Base-by-base conservation (phyloP, 2,329 filamentous ascomycete genomes). In the Talaromyces atroroseus region DNA sequence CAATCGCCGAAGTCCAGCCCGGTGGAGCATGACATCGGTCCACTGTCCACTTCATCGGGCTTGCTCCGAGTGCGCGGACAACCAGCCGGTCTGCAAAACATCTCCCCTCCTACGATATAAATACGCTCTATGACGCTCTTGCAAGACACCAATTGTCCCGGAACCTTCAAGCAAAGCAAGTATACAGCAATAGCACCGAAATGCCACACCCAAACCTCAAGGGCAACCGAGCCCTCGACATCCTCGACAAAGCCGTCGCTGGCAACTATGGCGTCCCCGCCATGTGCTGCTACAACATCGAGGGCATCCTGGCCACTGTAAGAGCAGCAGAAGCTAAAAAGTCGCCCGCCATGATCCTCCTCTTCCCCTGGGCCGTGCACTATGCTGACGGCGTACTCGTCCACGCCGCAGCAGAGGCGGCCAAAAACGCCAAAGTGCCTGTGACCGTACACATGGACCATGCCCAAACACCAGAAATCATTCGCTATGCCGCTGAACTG, bases 361-460 rank as follows among this genome's bases (percentile, higher is more conserved):
- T 89, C 62, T 89, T 90, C 71, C 87, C 87, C 20, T 89, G 87
- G 87, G 85, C 86, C 0, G 78, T 89, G 52, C 75, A 84, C 60
- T 89, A 87, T 72, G 84, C 84, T 3, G 79, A 80, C 54, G 75
- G 77, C 8, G 68, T 80, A 29, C 78, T 85, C 34, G 79, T 84
- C 10, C 76, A 78, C 59, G 79, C 80, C 7, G 82, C 81, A 3
- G 80, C 81, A 32, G 75, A 78, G 58, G 82, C 82, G 38, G 81
- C 81, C 1, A 76, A 80, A 65, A 75, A 72, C 38, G 82, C 83
- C 55, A 71, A 68, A 2, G 84, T 87, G 2, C 84, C 84, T 24
- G 72, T 87, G 32, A 79, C 80, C 23, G 74, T 87, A 46, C 84
- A 87, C 69, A 80, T 87, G 64, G 84, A 87, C 74, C 84, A 87